Base-by-base conservation (phyloP, 192 early-diverging fungal genomes). In the Rhizoclosmatium globosum region DNA sequence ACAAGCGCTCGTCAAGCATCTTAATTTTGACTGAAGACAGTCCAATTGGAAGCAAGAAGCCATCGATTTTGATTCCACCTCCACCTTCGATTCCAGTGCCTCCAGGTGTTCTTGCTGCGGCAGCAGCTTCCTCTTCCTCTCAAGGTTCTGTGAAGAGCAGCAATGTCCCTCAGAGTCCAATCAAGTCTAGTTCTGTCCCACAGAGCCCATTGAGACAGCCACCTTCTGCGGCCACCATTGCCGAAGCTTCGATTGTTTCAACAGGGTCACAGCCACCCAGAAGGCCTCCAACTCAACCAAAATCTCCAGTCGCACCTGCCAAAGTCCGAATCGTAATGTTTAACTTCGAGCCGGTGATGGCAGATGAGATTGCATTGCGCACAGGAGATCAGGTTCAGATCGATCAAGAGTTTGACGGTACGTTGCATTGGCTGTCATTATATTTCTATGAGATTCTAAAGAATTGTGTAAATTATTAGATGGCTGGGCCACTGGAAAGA, bases 321-420 rank as follows among this genome's bases (percentile, higher is more conserved):
- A 64, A 42, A 46, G 42, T 60, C 7, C 45, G 60, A 1, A 74
- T 48, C 61, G 73, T 74, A 13, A 64, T 74, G 38, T 71, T 19
- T 21, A 71, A 44, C 19, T 79, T 73, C 59, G 61, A 65, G n/a
- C 78, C 78, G 19, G 61, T 48, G n/a, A 42, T 64, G 78, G 48
- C 70, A n/a, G 69, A 79, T 65, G 78, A 79, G 56, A 50, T 79
- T 41, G 70, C 62, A 44, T 61, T 79, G 9, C 67, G 68, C 15
- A 61, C 74, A n/a, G 71, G 71, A 4, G 78, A 79, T 47, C 23
- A 50, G 13, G 57, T 79, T n/a, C 21, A 70, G 2, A 9, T 79
- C 4, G 23, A 23, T 50, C 64, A 79, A 59, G 74, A 57, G 46
- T 67, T 46, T 74, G 73, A 67, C 38, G 64, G 73, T 74, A 62